Conservation (phyloP, 208 protist genomes). For the Angomonas ambiguus region DNA sequence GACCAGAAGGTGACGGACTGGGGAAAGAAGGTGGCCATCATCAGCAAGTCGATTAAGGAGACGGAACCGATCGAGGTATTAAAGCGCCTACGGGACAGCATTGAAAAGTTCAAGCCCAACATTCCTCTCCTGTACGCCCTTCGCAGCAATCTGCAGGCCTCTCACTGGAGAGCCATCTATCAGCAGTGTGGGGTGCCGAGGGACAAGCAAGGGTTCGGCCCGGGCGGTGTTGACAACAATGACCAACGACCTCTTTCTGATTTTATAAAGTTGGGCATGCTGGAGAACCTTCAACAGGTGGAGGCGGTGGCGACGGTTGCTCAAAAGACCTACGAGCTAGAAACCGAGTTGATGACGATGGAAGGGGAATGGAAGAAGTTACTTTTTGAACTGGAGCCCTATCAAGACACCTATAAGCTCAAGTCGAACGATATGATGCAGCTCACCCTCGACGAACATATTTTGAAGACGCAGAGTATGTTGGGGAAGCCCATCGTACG, state of each 20-base stretch:
- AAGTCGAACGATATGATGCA: slow-evolving; percentile 92
- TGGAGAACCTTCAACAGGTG: slow-evolving; percentile 76
- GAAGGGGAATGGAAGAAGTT: slow-evolving; percentile 92
- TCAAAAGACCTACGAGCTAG: slow-evolving; percentile 89
- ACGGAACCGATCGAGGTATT: slow-evolving; percentile 74
- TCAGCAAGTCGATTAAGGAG: slow-evolving; percentile 87
- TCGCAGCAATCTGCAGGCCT: slow-evolving; percentile 90
- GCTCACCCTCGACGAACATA: slow-evolving; percentile 94
- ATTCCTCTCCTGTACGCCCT: slow-evolving; percentile 92
- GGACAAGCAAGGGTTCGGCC: slow-evolving; percentile 80
- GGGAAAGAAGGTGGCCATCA: slow-evolving; percentile 72
- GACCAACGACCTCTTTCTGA: slow-evolving; percentile 74
- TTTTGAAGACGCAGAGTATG: slow-evolving; percentile 95
- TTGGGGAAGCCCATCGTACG: slow-evolving; percentile 90
- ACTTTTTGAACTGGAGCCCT: slow-evolving; percentile 91
- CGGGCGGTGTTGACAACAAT: slow-evolving; percentile 79
- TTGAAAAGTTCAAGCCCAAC: slow-evolving; percentile 90
- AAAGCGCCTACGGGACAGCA: slow-evolving; percentile 72
- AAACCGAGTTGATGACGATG: slow-evolving; percentile 91
- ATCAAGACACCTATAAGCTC: slow-evolving; percentile 92
- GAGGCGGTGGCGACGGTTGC: slow-evolving; percentile 83
- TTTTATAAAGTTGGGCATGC: slow-evolving; percentile 85
- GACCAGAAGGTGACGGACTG: slow-evolving; percentile 84
- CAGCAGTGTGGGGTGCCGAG: slow-evolving; percentile 77
- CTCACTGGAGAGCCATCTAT: slow-evolving; percentile 93